Percentiles rank a stretch among this genome's conserved stretches.
These are phyloP conservation scores for Boletus fagicola DNA, from an alignment of 768 basidiomycete species.

Conservation along the genomic window DNA sequence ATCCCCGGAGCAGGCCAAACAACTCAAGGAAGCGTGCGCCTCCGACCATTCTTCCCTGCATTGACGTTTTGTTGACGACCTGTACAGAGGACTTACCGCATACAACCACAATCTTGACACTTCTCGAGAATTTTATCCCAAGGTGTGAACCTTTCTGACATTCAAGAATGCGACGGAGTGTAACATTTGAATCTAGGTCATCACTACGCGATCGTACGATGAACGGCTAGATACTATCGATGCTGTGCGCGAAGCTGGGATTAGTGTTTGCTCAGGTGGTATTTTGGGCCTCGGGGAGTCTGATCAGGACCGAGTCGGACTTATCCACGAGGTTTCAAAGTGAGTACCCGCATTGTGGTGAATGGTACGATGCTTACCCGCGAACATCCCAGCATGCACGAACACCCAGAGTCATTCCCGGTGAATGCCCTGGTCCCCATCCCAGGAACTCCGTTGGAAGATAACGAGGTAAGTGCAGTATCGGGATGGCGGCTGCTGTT, in stretches of 20 bases:
- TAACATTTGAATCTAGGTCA: constrained; percentile 57
- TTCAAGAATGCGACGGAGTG: background rate
- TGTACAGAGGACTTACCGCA: constrained; percentile 79
- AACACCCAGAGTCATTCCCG: constrained; percentile 98
- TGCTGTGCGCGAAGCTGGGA: constrained; percentile 91
- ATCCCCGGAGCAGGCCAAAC: constrained; percentile 85
- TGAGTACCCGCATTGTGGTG: constrained; percentile 37
- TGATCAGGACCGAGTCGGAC: constrained; percentile 84
- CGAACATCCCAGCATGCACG: constrained; percentile 64
- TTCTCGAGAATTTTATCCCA: constrained; percentile 93
- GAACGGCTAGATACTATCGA: constrained; percentile 87
- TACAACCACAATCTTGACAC: constrained; percentile 99
- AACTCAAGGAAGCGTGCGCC: constrained; percentile 88
- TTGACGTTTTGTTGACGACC: background rate
- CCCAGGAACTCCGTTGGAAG: constrained; percentile 87
- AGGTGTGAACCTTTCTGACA: constrained; percentile 45
- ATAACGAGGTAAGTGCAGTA: constrained; percentile 65
- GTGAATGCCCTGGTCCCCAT: constrained; percentile 98
- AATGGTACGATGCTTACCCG: constrained; percentile 4
- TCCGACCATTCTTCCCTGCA: background rate
- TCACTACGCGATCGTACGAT: constrained; percentile 92
- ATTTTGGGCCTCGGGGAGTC: constrained; percentile 93
- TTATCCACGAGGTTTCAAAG: constrained; percentile 94
- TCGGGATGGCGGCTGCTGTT: constrained; percentile 2
- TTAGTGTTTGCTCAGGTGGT: constrained; percentile 96